A percentile compares a stretch with the other conserved stretches of the same genome.
phyloP scores from a whole-genome alignment of 1,284 basidiomycete species.

The Mixia osmundae region DNA sequence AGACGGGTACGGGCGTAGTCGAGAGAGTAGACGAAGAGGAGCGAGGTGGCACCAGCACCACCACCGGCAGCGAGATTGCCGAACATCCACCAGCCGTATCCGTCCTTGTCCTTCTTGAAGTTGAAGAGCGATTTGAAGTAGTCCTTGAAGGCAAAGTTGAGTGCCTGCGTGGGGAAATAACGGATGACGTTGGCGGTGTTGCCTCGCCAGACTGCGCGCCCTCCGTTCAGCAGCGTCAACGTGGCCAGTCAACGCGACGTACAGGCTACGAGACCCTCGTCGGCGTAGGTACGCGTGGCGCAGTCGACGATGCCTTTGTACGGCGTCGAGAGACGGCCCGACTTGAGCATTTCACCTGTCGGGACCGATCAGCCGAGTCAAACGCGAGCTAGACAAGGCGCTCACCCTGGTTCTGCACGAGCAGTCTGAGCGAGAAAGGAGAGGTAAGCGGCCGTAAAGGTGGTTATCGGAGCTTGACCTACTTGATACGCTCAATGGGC shows the following conservation, averaged over 20 bases:
- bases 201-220: conserved; percentile 69
- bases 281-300: conserved; percentile 59
- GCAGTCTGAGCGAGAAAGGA: conserved; percentile 31
- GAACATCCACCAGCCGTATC: conserved; percentile 19
- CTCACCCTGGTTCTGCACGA: conserved; percentile 87
- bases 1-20: conserved; percentile 95
- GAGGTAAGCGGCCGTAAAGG: not conserved
- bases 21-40: conserved; percentile 92
- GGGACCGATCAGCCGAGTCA: not conserved
- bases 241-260: conserved; percentile 2
- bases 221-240: not conserved
- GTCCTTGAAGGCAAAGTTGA: conserved; percentile 65
- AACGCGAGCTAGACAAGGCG: not conserved
- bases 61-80: conserved; percentile 78
- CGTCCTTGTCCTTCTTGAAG: conserved; percentile 19
- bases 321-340: conserved; percentile 20
- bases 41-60: conserved; percentile 32
- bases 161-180: conserved; percentile 89
- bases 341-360: conserved; percentile 23
- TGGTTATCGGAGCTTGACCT: conserved; percentile 1
- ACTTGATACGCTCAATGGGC: conserved; percentile 96
- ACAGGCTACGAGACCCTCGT: conserved; percentile 63
- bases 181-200: conserved; percentile 96
- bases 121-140: conserved; percentile 79
- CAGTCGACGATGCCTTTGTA: conserved; percentile 89